A percentile compares a stretch with the other conserved stretches of the same genome.
phyloP scores from a whole-genome alignment of 2,329 filamentous ascomycete genomes.

The Trichoderma breve region DNA sequence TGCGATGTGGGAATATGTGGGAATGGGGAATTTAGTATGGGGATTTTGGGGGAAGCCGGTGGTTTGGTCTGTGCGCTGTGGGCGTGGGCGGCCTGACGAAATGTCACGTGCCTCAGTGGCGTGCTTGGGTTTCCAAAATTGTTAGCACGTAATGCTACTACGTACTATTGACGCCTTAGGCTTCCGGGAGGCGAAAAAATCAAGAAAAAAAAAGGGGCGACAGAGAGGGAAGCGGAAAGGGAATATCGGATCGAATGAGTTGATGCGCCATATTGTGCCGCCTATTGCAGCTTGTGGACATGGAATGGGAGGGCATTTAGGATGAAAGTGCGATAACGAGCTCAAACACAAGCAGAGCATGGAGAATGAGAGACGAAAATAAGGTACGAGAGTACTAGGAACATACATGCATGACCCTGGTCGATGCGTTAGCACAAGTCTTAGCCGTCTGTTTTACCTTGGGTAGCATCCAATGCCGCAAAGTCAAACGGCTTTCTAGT shows the following conservation, averaged over 20 bases:
- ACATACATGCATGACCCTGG: slow-evolving; percentile 7
- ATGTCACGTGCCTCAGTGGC: slow-evolving; percentile 10
- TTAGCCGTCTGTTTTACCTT: neutral
- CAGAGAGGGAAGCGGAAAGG: neutral
- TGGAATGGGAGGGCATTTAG: neutral
- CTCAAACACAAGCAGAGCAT: neutral
- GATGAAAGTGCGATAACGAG: neutral
- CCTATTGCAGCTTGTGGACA: neutral
- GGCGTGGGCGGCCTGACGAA: neutral
- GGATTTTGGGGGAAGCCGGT: neutral
- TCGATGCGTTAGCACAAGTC: slow-evolving; percentile 5
- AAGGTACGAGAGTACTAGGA: neutral
- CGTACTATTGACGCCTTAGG: neutral
- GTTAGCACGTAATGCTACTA: neutral
- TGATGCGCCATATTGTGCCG: neutral
- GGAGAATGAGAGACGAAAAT: neutral
- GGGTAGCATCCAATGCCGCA: slow-evolving; percentile 1
- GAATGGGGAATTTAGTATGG: neutral
- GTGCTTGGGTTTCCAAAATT: neutral
- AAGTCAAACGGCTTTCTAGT: slow-evolving; percentile 11
- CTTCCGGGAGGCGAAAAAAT: neutral
- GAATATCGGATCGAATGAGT: neutral
- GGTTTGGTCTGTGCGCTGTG: neutral
- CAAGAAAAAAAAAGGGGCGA: neutral
- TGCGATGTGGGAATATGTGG: slow-evolving; percentile 7